Conservation (phyloP, 1,284 basidiomycete genomes). For the Ustilago bromivora region DNA sequence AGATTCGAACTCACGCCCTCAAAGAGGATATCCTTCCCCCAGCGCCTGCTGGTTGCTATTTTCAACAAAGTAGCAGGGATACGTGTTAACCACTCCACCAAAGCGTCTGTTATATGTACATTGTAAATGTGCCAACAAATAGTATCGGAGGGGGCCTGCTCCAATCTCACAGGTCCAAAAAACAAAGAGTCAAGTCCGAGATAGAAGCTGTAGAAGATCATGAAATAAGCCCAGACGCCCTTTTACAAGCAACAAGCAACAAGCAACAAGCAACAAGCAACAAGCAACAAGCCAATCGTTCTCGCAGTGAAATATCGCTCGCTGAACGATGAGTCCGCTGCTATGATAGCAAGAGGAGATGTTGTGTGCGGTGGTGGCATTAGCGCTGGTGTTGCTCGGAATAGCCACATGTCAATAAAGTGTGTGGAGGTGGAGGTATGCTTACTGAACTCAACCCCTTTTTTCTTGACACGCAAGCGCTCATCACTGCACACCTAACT, state of each 20-base stretch:
- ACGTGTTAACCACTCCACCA: constrained; percentile 60
- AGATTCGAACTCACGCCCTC: constrained; percentile 61
- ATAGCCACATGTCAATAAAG: not conserved
- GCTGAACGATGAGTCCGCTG: not conserved
- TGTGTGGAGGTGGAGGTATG: constrained; percentile 5
- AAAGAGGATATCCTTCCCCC: constrained; percentile 54
- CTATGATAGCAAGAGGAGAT: not conserved
- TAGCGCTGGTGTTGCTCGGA: not conserved
- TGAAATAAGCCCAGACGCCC: not conserved
- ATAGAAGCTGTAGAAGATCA: constrained; percentile 7
- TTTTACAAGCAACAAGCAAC: too few relatives aligned
- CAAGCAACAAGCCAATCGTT: too few relatives aligned
- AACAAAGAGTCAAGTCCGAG: not conserved
- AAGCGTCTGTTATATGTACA: constrained; percentile 29
- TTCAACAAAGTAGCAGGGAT: constrained; percentile 41
- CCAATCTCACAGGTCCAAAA: not conserved
- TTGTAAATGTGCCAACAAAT: not conserved
- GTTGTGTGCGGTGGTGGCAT: too few relatives aligned
- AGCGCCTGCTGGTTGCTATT: constrained; percentile 13
- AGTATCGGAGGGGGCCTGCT: not conserved
- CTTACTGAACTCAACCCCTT: constrained; percentile 8
- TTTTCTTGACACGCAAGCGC: not conserved
- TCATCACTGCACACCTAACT: not conserved
- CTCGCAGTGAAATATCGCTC: too few relatives aligned
- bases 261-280: too few relatives aligned